Conservation (phyloP, 257 asterid species). For the Solanum chaucha region DNA sequence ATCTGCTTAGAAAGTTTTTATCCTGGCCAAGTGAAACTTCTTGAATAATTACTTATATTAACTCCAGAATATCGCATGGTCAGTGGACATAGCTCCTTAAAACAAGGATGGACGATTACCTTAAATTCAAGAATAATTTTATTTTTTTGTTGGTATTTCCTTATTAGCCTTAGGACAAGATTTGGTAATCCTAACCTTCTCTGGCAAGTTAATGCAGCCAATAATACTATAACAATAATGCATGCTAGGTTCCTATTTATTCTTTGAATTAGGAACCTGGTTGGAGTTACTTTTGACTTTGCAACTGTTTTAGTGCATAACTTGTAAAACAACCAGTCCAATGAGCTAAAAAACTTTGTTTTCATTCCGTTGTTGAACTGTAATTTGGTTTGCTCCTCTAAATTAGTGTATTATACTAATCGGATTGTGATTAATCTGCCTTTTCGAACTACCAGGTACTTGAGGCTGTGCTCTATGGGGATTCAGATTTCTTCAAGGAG, state of each 20-base stretch:
- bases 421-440: neutral
- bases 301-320: neutral
- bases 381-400: neutral
- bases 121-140: neutral
- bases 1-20: neutral
- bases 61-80: neutral
- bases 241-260: neutral
- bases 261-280: neutral
- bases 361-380: neutral
- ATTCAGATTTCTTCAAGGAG: constrained; percentile 53
- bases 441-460: constrained; percentile 45
- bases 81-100: neutral
- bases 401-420: neutral
- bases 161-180: neutral
- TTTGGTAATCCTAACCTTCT: neutral
- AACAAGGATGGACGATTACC: neutral
- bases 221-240: no score
- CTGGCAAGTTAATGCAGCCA: neutral
- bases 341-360: neutral
- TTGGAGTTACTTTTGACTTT: neutral
- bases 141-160: neutral
- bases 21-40: neutral
- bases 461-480: constrained; percentile 79
- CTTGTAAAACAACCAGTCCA: neutral
- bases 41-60: neutral